Base-by-base conservation (phyloP, 768 basidiomycete genomes). In the Russula sp. region DNA sequence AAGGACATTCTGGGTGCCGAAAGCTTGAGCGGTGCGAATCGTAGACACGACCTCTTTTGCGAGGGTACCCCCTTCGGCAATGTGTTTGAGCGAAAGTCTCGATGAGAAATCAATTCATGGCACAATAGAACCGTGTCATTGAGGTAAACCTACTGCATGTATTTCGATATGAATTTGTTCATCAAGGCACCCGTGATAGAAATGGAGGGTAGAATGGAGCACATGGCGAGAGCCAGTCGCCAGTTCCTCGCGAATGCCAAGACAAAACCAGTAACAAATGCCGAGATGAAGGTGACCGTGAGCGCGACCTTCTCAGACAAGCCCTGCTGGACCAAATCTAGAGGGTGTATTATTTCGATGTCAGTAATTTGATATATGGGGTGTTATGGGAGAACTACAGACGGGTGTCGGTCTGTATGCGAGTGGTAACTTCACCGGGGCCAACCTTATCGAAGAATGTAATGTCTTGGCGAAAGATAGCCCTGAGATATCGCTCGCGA, bases 41-140 rank as follows among this genome's bases (percentile, higher is more conserved):
- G 88, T 88, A 2, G 91, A 88, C 59, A 97, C 88, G 66, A 91
- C 91, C 71, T 96, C 94, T 75, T 97, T 94, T 0, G 93, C 92
- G 10, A 95, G 69, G 9, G 81, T 84, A 31, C 93, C 93, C 20
- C 86, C 85, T 11, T 84, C 81, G 6, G 91, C 91, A 31, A 92
- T 79, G 55, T 86, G 75, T 50, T 86, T 82, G 57, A 94, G 80
- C 37, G 89, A 83, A 8, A 80, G 65, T 68, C 88, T 88, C 0
- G 2, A 35, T 10, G 47, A 40, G 6, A 37, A 44, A 49, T 68
- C 27, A 66, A 47, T 67, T 54, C 22, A 61, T n/a, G 6, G 22
- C 51, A n/a, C 40, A 49, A 27, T 14, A 49, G 20, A 47, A n/a
- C 0, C n/a, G n/a, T 20, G 45, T 14, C 11, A 32, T n/a, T 51